Base-by-base conservation (phyloP, 148 eudicot genomes). In the Pouteria glomerata region DNA sequence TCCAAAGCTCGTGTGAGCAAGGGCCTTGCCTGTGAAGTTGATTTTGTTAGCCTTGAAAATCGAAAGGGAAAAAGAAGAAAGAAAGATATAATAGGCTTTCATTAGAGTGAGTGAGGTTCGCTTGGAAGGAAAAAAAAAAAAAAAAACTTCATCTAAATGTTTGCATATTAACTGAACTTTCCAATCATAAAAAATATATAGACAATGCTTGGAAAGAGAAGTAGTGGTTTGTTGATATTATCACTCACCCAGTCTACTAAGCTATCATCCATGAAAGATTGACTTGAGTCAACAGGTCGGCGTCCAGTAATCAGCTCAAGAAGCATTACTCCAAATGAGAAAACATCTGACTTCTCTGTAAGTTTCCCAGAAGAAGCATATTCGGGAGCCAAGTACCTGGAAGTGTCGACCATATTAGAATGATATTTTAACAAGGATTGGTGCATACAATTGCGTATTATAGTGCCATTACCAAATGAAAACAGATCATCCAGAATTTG, bases 341-440 rank as follows among this genome's bases (percentile, higher is more conserved):
- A 93, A 47, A 93, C 98, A 80, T 93, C 97, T 10, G 98, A 93
- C 74, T 89, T 93, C 42, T 91, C 97, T 0, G 97, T 93, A 19
- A 93, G 93, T 74, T 93, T 90, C 50, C 97, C 98, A 39, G 97
- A 91, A 73, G 98, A 70, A 68, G 98, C 98, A 80, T 91, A 93
- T 71, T 93, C 98, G 13, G 97, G 98, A 63, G 98, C 98, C 65
- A 93, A 75, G 83, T 93, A 93, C 82, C 98, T 93, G 69, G 1
- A 69, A 68, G 39, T 29, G 11, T 37, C 5, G 24, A 3, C 23
- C 55, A 30, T 35, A 41, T 65, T 48, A 11, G 47, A 23, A 66
- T 23, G 42, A 35, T 50, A 62, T 72, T 72, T 69, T 51, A 47
- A 48, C 18, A 21, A 21, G 51, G 23, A n/a, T 11, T n/a, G 19